These are phyloP conservation scores for Aurantiochytrium sp. DNA, from an alignment of 108 stramenopile species.

Conservation along the genomic window DNA sequence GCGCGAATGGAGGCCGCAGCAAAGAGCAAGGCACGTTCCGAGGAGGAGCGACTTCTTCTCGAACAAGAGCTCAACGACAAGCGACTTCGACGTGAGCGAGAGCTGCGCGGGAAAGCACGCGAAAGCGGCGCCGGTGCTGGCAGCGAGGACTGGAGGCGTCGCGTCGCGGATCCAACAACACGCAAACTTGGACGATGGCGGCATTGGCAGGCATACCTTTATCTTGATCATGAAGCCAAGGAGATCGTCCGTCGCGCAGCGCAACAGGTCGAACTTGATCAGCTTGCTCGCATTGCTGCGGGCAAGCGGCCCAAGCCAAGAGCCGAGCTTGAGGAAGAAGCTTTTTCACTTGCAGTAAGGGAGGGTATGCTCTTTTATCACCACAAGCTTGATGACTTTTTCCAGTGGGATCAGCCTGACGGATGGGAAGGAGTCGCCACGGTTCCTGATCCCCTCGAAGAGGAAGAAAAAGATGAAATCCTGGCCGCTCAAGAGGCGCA, in stretches of 20 bases:
- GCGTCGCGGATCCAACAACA: background rate
- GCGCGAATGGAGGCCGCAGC: background rate
- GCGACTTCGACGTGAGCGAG: background rate
- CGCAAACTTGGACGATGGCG: background rate
- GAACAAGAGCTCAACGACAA: background rate
- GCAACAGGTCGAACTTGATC: background rate
- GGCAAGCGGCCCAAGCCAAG: background rate
- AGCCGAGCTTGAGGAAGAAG: background rate
- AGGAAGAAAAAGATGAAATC: background rate
- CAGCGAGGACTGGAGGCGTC: background rate
- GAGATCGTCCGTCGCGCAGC: background rate
- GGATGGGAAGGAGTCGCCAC: background rate
- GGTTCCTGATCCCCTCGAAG: background rate
- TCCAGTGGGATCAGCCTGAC: constrained; percentile 8
- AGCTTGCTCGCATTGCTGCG: background rate
- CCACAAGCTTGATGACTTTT: background rate
- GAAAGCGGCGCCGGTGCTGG: background rate
- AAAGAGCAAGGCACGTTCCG: background rate
- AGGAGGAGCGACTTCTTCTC: background rate
- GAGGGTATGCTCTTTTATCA: background rate
- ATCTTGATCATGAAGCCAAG: background rate
- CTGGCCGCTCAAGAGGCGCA: background rate
- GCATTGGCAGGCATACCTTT: background rate
- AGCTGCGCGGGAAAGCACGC: background rate
- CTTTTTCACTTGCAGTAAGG: background rate